Evolutionary conservation across 768 basidiomycete genomes (phyloP).

Genomic region (Epithele typhae): DNA sequence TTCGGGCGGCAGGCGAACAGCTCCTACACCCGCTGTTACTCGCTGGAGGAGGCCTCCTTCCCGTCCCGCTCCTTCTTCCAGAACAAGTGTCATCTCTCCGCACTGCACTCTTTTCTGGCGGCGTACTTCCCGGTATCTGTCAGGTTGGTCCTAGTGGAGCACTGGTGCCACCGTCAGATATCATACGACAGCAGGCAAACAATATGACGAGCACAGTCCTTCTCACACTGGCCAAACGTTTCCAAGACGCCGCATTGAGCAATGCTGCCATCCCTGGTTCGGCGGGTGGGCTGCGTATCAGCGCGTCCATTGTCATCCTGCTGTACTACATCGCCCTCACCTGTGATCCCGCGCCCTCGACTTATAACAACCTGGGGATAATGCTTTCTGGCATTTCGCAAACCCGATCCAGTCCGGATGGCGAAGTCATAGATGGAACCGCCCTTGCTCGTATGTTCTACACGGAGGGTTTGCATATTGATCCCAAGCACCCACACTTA

Average conservation of each 20-base stretch:
- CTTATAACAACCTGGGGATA: slow-evolving; percentile 49
- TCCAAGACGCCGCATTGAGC: slow-evolving; percentile 33
- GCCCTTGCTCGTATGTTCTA: slow-evolving; percentile 42
- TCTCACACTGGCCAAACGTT: slow-evolving; percentile 41
- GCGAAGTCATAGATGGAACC: slow-evolving; percentile 24
- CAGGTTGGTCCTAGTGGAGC: slow-evolving; percentile 7
- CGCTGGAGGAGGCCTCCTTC: slow-evolving; percentile 35
- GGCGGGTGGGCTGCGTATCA: slow-evolving; percentile 27
- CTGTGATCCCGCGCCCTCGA: slow-evolving; percentile 40
- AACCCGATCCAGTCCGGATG: slow-evolving; percentile 13
- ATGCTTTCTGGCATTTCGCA: slow-evolving; percentile 35
- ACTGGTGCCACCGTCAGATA: slow-evolving; percentile 16
- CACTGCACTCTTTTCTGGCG: slow-evolving; percentile 32
- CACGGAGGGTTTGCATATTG: slow-evolving; percentile 38
- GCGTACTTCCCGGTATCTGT: slow-evolving; percentile 32
- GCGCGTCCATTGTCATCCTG: slow-evolving; percentile 36
- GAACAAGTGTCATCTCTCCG: slow-evolving; percentile 34
- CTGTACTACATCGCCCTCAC: slow-evolving; percentile 46
- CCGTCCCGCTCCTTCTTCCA: slow-evolving; percentile 38
- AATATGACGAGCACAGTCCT: slow-evolving; percentile 37
- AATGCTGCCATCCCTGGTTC: slow-evolving; percentile 21
- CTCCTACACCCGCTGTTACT: slow-evolving; percentile 31
- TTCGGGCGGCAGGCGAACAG: slow-evolving; percentile 30
- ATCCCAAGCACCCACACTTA: slow-evolving; percentile 44
- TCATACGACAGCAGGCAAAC: slow-evolving; percentile 23